A percentile compares a stretch with the other conserved stretches of the same genome.
Evolutionary conservation across 176 grass and related monocot genomes (phyloP).

Genomic region (Musa acuminata): DNA sequence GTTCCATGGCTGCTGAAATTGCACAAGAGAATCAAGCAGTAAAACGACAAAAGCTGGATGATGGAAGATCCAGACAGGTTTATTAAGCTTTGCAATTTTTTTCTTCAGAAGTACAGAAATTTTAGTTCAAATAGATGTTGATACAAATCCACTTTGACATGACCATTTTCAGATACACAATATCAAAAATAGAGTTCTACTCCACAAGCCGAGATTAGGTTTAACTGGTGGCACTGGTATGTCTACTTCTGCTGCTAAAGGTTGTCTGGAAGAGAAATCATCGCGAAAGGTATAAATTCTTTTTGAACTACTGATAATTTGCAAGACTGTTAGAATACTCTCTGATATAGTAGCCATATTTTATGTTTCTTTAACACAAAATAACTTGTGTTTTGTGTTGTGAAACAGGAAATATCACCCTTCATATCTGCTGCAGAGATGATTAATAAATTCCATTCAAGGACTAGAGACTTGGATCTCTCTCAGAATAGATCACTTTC

Average conservation of each 20-base stretch:
- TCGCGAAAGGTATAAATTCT: slow-evolving; percentile 32
- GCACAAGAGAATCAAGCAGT: slow-evolving; percentile 74
- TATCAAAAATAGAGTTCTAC: slow-evolving; percentile 51
- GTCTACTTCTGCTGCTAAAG: slow-evolving; percentile 26
- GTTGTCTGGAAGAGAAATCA: slow-evolving; percentile 14
- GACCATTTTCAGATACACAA: slow-evolving; percentile 52
- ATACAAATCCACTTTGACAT: not conserved
- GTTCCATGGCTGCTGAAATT: slow-evolving; percentile 30
- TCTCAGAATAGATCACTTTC: slow-evolving; percentile 32
- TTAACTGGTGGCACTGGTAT: slow-evolving; percentile 21
- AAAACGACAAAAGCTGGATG: slow-evolving; percentile 82
- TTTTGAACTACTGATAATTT: not conserved
- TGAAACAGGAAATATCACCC: slow-evolving; percentile 37
- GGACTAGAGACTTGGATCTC: slow-evolving; percentile 52
- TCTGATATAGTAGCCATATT: no score
- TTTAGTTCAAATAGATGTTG: not conserved
- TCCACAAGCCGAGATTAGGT: slow-evolving; percentile 53
- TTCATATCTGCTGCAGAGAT: slow-evolving; percentile 81
- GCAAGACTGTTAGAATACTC: not conserved
- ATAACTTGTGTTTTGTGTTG: slow-evolving; percentile 2
- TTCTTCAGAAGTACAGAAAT: not conserved
- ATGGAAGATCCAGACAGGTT: slow-evolving; percentile 64
- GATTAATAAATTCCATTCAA: slow-evolving; percentile 80
- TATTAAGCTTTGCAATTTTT: not conserved
- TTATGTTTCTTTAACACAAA: not conserved